These are phyloP conservation scores for Penicillium sp. DNA, from an alignment of 2,329 filamentous ascomycete genomes.

Conservation along the genomic window DNA sequence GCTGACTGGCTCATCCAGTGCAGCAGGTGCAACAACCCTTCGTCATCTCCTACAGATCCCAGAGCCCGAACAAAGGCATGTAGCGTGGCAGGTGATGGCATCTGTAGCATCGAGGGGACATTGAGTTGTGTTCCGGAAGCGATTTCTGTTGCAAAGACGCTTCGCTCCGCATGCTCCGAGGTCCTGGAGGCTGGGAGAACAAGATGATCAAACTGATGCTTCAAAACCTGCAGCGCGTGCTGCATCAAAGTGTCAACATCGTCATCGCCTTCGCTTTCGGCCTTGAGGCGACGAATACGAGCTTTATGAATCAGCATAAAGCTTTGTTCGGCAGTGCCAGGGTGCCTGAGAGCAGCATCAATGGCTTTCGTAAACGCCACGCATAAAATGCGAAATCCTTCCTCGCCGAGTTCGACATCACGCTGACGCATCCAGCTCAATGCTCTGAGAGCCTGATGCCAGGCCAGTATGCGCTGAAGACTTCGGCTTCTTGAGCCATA, in stretches of 20 bases:
- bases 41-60: conserved; percentile 39
- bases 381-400: conserved; percentile 38
- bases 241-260: conserved; percentile 31
- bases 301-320: conserved; percentile 24
- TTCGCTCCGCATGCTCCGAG: conserved; percentile 21
- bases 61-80: conserved; percentile 44
- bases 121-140: conserved; percentile 14
- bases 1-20: conserved; percentile 42
- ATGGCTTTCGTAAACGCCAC: conserved; percentile 36
- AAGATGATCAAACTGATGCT: conserved; percentile 35
- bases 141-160: conserved; percentile 10
- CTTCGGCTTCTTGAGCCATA: conserved; percentile 20
- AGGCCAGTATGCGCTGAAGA: conserved; percentile 36
- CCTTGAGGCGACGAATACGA: background rate
- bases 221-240: conserved; percentile 32
- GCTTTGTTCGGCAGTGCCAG: conserved; percentile 27
- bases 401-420: conserved; percentile 29
- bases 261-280: conserved; percentile 3
- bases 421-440: conserved; percentile 35
- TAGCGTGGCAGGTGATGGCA: conserved; percentile 39
- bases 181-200: conserved; percentile 30
- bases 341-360: conserved; percentile 28
- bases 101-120: conserved; percentile 33
- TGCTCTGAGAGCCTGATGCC: conserved; percentile 37
- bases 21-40: conserved; percentile 40